Base-by-base conservation (phyloP, 352 stramenopile species). In the Pythium biforme region DNA sequence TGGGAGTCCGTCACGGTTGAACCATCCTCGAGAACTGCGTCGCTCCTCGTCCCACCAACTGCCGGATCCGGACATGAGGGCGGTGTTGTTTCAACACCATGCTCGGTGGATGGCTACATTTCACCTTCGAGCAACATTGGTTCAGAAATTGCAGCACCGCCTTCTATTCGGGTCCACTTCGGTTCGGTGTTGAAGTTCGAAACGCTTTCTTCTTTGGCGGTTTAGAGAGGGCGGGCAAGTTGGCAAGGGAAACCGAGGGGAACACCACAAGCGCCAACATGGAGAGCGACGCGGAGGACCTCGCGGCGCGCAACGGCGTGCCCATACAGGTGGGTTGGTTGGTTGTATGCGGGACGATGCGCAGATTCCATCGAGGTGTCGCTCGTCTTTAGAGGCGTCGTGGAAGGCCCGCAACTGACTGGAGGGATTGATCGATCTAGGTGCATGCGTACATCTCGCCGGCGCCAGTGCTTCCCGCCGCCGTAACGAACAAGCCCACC, bases 361-460 rank as follows among this genome's bases (percentile, higher is more conserved):
- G 33, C 33, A 22, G 6, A n/a, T 19, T 48, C 51, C 31, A 50
- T 49, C 47, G 26, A 29, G 40, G 19, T 37, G 25, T 17, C 19
- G 37, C 14, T 59, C 34, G 15, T 3, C n/a, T 4, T 22, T 5
- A 9, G 5, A 15, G 34, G 26, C 22, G 22, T 15, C 15, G 20
- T 50, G 17, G 20, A 59, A 26, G 22, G 9, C 23, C 0, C 26
- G 1, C 4, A 29, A 50, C 50, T 31, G 22, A 47, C 15, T 19
- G 2, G n/a, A 26, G 2, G 12, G 6, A 5, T n/a, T 17, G 14
- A 31, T 10, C 46, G 19, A 39, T 41, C 7, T 48, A 66, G 59
- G 59, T 66, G 14, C 59, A 60, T 19, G 59, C 59, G 31, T 66
- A 66, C 41, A 60, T 66, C 57, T 66, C 59, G 25, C 59, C 59